These are phyloP conservation scores for Ustilago sp. DNA, from an alignment of 1,284 basidiomycete genomes.

Conservation along the genomic window DNA sequence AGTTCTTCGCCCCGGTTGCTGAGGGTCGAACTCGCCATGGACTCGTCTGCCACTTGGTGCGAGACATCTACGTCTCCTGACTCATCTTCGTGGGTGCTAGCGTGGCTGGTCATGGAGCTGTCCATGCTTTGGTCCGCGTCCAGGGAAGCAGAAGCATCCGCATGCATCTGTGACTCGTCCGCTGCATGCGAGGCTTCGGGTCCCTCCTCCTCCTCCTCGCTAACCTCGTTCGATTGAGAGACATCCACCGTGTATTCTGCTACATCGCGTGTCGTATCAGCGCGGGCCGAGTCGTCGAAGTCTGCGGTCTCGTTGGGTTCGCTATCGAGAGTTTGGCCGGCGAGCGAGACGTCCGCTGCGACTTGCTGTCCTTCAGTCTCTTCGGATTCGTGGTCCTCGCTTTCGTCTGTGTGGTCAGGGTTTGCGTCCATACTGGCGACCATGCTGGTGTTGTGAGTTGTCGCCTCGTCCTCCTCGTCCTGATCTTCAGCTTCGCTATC, in stretches of 20 bases:
- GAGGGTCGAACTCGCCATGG: neutral
- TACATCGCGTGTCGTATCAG: neutral
- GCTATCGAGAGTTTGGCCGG: neutral
- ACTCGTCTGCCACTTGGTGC: neutral
- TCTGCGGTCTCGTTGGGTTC: neutral
- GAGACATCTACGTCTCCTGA: neutral
- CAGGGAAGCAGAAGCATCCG: neutral
- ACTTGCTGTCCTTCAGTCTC: neutral
- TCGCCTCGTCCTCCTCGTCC: neutral
- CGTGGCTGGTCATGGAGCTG: neutral
- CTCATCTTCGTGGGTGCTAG: conserved; percentile 8
- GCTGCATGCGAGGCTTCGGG: neutral
- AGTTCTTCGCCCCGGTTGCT: neutral
- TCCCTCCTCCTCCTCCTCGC: neutral
- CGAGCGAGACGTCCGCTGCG: neutral
- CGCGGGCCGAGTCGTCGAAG: neutral
- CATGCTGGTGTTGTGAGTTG: neutral
- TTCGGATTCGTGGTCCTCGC: conserved; percentile 4
- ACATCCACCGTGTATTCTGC: neutral
- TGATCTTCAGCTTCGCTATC: conserved; percentile 1
- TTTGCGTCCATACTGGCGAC: neutral
- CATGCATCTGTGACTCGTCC: conserved; percentile 1
- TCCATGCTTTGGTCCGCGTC: conserved; percentile 1
- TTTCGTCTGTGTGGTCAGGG: neutral
- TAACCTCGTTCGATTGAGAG: neutral